phyloP scores from a whole-genome alignment of 2,329 filamentous ascomycete species.

The Aspergillus eucalypticola region DNA sequence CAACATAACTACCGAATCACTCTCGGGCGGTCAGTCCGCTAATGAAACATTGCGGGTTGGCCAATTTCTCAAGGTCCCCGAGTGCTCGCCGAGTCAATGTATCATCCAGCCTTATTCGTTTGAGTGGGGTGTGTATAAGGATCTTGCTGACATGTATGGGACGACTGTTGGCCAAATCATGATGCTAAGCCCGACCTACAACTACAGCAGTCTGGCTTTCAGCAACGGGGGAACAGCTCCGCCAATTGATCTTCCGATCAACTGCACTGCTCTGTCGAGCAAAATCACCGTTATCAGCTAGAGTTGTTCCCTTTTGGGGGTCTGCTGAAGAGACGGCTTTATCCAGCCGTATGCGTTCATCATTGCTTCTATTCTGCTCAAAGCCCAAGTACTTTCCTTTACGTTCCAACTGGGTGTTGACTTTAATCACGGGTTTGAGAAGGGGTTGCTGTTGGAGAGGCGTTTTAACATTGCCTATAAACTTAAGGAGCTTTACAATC shows the following conservation, averaged over 20 bases:
- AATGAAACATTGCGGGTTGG: not conserved
- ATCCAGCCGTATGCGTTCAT: no score
- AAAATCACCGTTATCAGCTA: not conserved
- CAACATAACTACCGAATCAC: constrained; percentile 16
- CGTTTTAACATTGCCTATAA: no score
- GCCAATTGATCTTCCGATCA: not conserved
- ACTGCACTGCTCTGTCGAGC: not conserved
- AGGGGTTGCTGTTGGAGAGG: no score
- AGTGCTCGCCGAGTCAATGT: constrained; percentile 17
- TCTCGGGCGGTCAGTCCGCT: not conserved
- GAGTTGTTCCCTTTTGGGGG: no score
- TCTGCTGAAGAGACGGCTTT: no score
- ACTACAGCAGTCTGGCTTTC: constrained; percentile 4
- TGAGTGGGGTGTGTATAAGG: constrained; percentile 19
- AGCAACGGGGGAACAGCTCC: not conserved
- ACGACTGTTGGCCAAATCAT: constrained; percentile 22
- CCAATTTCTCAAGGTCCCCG: constrained; percentile 17
- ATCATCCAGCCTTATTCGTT: constrained; percentile 18
- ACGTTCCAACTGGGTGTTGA: no score
- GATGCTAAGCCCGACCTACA: constrained; percentile 24
- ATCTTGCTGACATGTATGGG: constrained; percentile 18
- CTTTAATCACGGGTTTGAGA: no score
- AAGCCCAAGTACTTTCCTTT: no score
- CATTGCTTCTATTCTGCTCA: no score
- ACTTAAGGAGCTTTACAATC: no score